Conservation (phyloP, 495 filamentous ascomycete species). For the Trichoderma parareesei region DNA sequence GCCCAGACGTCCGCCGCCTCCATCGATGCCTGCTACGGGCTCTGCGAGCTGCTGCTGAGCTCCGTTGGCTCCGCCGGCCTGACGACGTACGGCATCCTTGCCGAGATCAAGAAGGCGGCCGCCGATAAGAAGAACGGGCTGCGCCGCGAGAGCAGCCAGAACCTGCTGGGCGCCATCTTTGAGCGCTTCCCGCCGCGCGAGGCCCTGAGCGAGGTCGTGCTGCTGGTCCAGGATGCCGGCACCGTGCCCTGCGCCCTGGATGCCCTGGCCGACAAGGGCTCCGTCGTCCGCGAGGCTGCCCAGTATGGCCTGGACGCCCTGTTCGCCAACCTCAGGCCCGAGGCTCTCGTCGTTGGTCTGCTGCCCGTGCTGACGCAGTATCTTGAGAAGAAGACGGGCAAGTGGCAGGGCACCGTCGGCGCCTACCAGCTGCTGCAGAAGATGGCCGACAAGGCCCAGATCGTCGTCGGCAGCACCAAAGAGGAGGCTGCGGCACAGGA, state of each 20-base stretch:
- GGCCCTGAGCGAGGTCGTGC: conserved; percentile 68
- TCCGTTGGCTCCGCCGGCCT: conserved; percentile 73
- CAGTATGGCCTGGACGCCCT: conserved; percentile 92
- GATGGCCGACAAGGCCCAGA: conserved; percentile 88
- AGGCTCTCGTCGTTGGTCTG: conserved; percentile 72
- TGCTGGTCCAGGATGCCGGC: conserved; percentile 71
- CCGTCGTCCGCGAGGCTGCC: conserved; percentile 80
- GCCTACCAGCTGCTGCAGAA: conserved; percentile 73
- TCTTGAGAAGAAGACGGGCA: conserved; percentile 69
- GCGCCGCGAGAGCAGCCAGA: conserved; percentile 86
- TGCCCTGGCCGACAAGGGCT: conserved; percentile 80
- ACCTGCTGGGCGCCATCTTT: conserved; percentile 85
- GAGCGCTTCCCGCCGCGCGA: conserved; percentile 77
- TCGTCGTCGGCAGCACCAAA: conserved; percentile 63
- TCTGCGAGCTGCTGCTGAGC: conserved; percentile 71
- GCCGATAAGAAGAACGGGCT: conserved; percentile 88
- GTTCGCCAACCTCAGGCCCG: conserved; percentile 67
- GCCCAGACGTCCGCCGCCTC: conserved; percentile 78
- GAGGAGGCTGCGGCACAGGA: conserved; percentile 82
- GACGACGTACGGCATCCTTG: conserved; percentile 60
- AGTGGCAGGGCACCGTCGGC: conserved; percentile 92
- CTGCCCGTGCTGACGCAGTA: conserved; percentile 66
- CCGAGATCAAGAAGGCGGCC: conserved; percentile 74
- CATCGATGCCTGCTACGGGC: conserved; percentile 75
- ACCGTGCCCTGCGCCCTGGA: conserved; percentile 70